Conservation (phyloP, 257 asterid genomes). For the Leonotis leonurus region DNA sequence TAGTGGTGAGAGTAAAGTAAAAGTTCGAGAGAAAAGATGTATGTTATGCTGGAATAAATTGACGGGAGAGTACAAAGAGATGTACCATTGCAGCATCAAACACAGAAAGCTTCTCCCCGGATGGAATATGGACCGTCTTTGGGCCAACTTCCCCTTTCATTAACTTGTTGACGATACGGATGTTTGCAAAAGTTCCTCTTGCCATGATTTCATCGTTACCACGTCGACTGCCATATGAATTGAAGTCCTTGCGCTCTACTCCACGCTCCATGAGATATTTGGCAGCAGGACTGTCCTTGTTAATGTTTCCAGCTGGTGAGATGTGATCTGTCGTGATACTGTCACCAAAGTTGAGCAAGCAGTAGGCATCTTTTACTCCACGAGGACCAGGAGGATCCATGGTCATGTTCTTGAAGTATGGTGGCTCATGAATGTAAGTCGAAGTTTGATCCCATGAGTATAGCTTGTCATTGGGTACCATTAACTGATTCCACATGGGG, state of each 20-base stretch:
- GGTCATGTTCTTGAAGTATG: slow-evolving; percentile 86
- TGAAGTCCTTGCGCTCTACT: slow-evolving; percentile 79
- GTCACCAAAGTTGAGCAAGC: slow-evolving; percentile 88
- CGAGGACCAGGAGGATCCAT: slow-evolving; percentile 92
- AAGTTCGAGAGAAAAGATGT: neutral
- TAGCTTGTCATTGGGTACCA: slow-evolving; percentile 54
- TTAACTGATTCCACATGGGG: slow-evolving; percentile 81
- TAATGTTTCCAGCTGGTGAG: slow-evolving; percentile 93
- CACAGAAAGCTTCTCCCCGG: slow-evolving; percentile 71
- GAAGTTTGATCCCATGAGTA: slow-evolving; percentile 85
- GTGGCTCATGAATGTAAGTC: slow-evolving; percentile 94
- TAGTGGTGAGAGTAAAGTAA: neutral
- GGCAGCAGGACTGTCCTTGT: slow-evolving; percentile 95
- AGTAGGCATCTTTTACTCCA: slow-evolving; percentile 91
- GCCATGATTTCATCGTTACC: slow-evolving; percentile 98
- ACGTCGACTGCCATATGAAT: slow-evolving; percentile 95
- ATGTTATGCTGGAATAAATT: neutral
- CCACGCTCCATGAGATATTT: slow-evolving; percentile 68
- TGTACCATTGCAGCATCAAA: slow-evolving; percentile 91
- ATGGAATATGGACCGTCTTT: slow-evolving; percentile 78
- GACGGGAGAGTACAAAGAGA: neutral
- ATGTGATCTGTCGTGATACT: slow-evolving; percentile 95
- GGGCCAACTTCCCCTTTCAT: slow-evolving; percentile 94
- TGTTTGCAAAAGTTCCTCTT: slow-evolving; percentile 92
- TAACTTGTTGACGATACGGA: slow-evolving; percentile 82